Conservation (phyloP, 1,139 yeast genomes). For the Pneumocystis canis region DNA sequence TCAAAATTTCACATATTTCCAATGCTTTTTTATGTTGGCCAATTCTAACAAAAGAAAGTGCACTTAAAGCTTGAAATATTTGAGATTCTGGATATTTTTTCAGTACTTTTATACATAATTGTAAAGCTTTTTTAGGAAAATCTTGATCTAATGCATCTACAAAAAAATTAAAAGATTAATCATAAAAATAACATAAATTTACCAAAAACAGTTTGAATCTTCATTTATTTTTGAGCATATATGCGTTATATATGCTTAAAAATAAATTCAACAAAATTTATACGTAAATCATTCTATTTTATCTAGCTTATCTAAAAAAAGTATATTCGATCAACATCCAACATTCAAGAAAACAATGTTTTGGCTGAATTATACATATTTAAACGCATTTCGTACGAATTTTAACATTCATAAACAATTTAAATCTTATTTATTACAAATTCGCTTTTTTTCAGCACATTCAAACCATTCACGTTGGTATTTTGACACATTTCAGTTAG, state of each 20-base stretch:
- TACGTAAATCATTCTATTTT: no score
- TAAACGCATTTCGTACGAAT: background rate
- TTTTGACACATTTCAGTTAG: conserved; percentile 69
- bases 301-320: no score
- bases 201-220: background rate
- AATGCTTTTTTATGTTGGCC: background rate
- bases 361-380: background rate
- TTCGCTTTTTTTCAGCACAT: background rate
- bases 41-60: background rate
- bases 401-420: background rate
- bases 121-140: background rate
- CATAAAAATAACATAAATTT: background rate
- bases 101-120: background rate
- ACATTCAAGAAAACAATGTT: background rate
- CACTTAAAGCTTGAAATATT: background rate
- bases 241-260: background rate
- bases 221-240: background rate
- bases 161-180: background rate
- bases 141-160: background rate
- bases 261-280: no score
- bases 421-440: background rate
- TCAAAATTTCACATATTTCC: background rate
- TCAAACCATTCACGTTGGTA: conserved; percentile 21
- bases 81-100: background rate
- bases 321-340: background rate